Evolutionary conservation across 371 early-diverging fungal species (phyloP).

Genomic region (Amoeboaphelidium protococcarum): DNA sequence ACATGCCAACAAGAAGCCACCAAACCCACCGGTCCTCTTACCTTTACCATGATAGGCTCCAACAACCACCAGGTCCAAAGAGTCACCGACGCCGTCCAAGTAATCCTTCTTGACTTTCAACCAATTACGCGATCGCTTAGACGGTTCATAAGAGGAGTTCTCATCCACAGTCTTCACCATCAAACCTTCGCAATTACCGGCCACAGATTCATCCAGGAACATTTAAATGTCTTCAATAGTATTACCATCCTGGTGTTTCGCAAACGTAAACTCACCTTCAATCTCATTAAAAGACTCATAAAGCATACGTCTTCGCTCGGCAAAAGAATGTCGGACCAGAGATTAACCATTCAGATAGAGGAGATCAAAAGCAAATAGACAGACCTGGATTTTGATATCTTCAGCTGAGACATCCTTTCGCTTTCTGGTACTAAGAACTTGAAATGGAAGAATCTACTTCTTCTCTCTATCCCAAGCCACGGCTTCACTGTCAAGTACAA

Average conservation of each 20-base stretch:
- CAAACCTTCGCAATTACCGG: constrained; percentile 18
- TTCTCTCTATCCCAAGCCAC: constrained; percentile 14
- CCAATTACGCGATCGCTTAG: constrained; percentile 16
- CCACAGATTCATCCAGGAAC: constrained; percentile 9
- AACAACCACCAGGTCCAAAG: constrained; percentile 18
- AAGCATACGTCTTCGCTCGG: constrained; percentile 11
- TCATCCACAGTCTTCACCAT: constrained; percentile 12
- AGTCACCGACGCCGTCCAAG: no score
- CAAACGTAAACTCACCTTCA: constrained; percentile 9
- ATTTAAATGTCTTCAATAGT: constrained; percentile 11
- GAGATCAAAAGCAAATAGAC: constrained; percentile 19
- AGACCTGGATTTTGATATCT: constrained; percentile 6
- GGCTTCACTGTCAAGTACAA: constrained; percentile 21
- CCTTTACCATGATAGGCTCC: constrained; percentile 25
- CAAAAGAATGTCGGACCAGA: constrained; percentile 8
- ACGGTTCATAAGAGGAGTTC: constrained; percentile 13
- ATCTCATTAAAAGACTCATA: constrained; percentile 9
- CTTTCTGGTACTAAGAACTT: constrained; percentile 18
- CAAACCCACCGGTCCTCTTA: constrained; percentile 17
- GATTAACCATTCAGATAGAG: constrained; percentile 12
- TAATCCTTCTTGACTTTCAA: constrained; percentile 24
- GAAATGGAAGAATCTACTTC: constrained; percentile 15
- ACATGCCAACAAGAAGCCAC: constrained; percentile 18
- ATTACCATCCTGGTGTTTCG: constrained; percentile 3
- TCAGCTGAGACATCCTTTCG: constrained; percentile 10